Conservation (phyloP, 495 filamentous ascomycete species). For the Hyaloscypha variabilis region DNA sequence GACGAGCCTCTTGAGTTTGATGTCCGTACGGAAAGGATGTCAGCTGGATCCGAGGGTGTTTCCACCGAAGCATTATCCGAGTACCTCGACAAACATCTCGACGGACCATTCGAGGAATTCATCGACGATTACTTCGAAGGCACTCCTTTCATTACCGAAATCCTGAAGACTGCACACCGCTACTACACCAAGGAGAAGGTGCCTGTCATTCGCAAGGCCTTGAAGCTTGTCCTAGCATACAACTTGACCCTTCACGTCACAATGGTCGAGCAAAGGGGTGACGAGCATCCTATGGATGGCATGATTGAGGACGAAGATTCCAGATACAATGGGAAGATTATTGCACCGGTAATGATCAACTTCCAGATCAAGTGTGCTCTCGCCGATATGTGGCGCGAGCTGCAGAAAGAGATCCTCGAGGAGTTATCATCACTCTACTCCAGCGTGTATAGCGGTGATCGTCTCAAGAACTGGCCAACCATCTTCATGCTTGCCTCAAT, state of each 20-base stretch:
- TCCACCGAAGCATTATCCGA: constrained; percentile 75
- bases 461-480: constrained; percentile 95
- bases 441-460: constrained; percentile 90
- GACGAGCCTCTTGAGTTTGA: constrained; percentile 73
- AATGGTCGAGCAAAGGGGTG: constrained; percentile 84
- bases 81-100: constrained; percentile 90
- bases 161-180: constrained; percentile 90
- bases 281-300: constrained; percentile 75
- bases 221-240: constrained; percentile 91
- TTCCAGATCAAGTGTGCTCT: constrained; percentile 96
- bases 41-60: constrained; percentile 83
- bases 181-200: constrained; percentile 83
- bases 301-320: constrained; percentile 78
- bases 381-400: constrained; percentile 93
- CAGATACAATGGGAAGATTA: constrained; percentile 82
- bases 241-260: constrained; percentile 91
- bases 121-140: constrained; percentile 95
- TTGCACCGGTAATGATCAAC: constrained; percentile 96
- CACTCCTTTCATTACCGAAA: constrained; percentile 88
- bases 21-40: constrained; percentile 80
- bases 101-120: constrained; percentile 85
- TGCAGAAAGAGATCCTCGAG: constrained; percentile 91
- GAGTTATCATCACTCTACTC: constrained; percentile 89
- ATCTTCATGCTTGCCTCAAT: constrained; percentile 95
- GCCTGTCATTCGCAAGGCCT: constrained; percentile 84